Base-by-base conservation (phyloP, 2,329 filamentous ascomycete genomes). In the Ophiosphaerella narmari region DNA sequence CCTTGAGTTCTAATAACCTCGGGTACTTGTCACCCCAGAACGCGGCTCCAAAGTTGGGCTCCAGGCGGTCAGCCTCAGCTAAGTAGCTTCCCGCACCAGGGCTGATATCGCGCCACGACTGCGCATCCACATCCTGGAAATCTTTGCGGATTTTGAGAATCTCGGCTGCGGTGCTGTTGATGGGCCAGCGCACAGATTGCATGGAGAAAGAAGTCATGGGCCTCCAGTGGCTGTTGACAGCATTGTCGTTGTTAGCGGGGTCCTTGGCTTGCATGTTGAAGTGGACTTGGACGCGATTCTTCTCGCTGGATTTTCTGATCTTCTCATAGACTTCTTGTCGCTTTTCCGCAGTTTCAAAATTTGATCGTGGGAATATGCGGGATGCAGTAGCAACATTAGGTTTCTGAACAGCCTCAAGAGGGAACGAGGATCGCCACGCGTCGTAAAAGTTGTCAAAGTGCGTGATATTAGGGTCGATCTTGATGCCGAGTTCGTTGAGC, bases 191-290 rank as follows among this genome's bases (percentile, higher is more conserved):
- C 8, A 70, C 66, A n/a, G 63, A 62, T 44, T 67, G 65, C 58
- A 67, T 65, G 18, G 63, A 55, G 44, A 69, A 67, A 1, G 62
- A 55, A 9, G 64, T 58, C 7, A 62, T 51, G 0, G 57, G 54
- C 2, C 67, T 58, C 63, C 67, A 70, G 2, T 67, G 66, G 12
- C 65, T 55, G 47, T 67, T 68, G 1, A 70, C 67, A 7, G 67
- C 65, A 35, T 68, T 70, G 46, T 69, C 65, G 2, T 57, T 60
- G 16, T 67, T 63, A 16, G 50, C 54, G 5, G 62, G 63, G 41
- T 70, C 65, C 12, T 63, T 62, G 14, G 62, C 61, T 38, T 69
- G 67, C 50, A 71, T 70, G 61, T 71, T 71, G 61, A 71, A 72
- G 48, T 70, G 67, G 0, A 70, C 68, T 37, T 71, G 67, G 0